Base-by-base conservation (phyloP, 2,329 filamentous ascomycete genomes). In the Claviceps monticola region DNA sequence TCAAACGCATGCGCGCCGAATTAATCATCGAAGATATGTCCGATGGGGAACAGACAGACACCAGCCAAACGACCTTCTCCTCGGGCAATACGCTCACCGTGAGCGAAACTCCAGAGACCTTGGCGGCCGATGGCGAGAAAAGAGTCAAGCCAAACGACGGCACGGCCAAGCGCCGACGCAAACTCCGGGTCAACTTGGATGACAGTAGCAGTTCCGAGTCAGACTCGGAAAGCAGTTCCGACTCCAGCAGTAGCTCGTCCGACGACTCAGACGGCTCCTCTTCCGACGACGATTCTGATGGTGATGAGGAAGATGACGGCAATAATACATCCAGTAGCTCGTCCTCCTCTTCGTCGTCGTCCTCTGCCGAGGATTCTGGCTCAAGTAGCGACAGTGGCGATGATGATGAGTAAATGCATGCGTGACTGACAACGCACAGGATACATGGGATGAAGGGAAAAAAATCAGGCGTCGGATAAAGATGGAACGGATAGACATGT, bases 1-100 rank as follows among this genome's bases (percentile, higher is more conserved):
- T 80, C 46, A 82, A 80, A 69, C 76, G 80, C 51, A 80, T 82
- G 71, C 76, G 80, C 36, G 76, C 79, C 8, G 79, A 83, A 63
- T 70, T 73, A 56, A 71, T 83, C 34, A 57, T 80, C 37, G 73
- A 73, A 36, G 74, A 78, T 59, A 66, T 83, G n/a, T 73, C 70
- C 1, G 74, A 75, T 49, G 68, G 67, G 48, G 73, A 71, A 21
- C 69, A 72, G 51, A 69, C 65, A 46, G 65, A 66, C 54, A 51
- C 58, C 39, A 65, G 62, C 57, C 59, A 57, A 11, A 60, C 59
- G 7, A 62, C 62, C 17, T 61, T 59, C 16, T 62, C 62, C n/a
- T 63, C 64, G 39, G 58, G 57, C 37, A 48, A 50, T 5, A 65
- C 64, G 23, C 53, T 63, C 17, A 57, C 59, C 21, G 56, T 56